A percentile compares a stretch with the other conserved stretches of the same genome.
phyloP scores from a whole-genome alignment of 768 basidiomycete genomes.

The Auricularia cornea region DNA sequence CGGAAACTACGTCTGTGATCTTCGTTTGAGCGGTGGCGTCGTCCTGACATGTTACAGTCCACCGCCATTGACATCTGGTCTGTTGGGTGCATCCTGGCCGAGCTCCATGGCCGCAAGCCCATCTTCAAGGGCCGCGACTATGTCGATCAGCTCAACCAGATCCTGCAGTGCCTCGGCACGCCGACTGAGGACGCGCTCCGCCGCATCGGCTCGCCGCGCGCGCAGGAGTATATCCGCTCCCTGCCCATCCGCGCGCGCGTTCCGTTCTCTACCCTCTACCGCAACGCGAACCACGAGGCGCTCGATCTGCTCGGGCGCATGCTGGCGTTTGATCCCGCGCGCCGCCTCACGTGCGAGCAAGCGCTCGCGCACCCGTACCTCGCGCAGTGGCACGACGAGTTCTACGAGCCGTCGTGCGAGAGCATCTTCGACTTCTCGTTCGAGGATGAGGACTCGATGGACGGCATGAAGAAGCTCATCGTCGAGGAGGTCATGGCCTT shows the following conservation, averaged over 20 bases:
- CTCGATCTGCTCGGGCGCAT: conserved; percentile 88
- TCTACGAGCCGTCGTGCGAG: conserved; percentile 85
- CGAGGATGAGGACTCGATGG: conserved; percentile 92
- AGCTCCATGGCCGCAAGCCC: conserved; percentile 89
- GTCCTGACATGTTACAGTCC: conserved; percentile 38
- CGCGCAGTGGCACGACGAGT: conserved; percentile 95
- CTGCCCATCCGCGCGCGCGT: conserved; percentile 95
- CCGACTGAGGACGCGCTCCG: conserved; percentile 94
- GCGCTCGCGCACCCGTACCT: conserved; percentile 93
- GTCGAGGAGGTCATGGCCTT: conserved; percentile 87
- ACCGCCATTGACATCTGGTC: conserved; percentile 95
- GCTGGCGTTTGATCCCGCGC: conserved; percentile 92
- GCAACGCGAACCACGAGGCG: conserved; percentile 86
- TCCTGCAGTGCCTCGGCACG: conserved; percentile 93
- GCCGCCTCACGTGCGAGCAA: conserved; percentile 92
- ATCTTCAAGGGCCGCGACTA: conserved; percentile 98
- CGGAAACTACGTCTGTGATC: conserved; percentile 26
- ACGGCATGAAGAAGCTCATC: conserved; percentile 95
- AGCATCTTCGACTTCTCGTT: conserved; percentile 82
- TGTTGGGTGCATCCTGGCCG: conserved; percentile 90
- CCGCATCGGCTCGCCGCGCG: conserved; percentile 90
- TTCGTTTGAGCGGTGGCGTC: conserved; percentile 10
- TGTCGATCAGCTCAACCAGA: conserved; percentile 97
- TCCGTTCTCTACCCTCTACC: conserved; percentile 85
- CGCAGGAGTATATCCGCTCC: conserved; percentile 96